Evolutionary conservation across 1,139 yeast genomes (phyloP), one percentile per base, ranked within the genome.

Genomic region (Pichia sp.): DNA sequence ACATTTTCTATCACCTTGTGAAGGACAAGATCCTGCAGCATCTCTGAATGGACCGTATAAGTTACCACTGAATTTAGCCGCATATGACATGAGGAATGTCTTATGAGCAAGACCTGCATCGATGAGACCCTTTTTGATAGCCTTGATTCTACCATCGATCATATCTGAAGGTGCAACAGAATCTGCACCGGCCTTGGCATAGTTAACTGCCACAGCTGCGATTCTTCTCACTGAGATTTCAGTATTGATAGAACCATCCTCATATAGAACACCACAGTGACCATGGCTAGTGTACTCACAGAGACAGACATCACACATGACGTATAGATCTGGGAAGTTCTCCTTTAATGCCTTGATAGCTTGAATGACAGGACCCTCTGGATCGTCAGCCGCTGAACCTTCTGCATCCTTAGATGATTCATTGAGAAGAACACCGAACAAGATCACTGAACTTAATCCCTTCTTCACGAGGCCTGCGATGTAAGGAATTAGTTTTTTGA

Each of bases 221-320:
- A 91, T 71, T 56, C 99, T 71, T 48, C 77, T 70, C 15, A 85
- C 94, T 20, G 93, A 76, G 39, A 63, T 60, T 40, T 78, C 85
- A 41, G 95, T 72, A 55, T 82, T 79, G 51, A 91, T 73, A 7
- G 84, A 56, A 5, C 97, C 97, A 57, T 88, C 97, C 40, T 80
- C 88, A 45, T 79, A 69, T 35, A 91, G 67, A 16, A 86, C 72
- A 29, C 99, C 99, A 64, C 99, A 91, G 58, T 91, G 98, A 9
- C 98, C 98, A 54, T 93, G 97, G 38, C 80, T 72, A 7, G 99
- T 91, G 61, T 87, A 91, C 62, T 91, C 99, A 64, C 99, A 91
- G 40, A 91, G 66, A 60, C 99, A 91, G 19, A 91, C 97, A 56
- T 91, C 99, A 56, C 96, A 85, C 71, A 88, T 75, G 46, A 91